These are phyloP conservation scores for Pseudozyma sp. DNA, from an alignment of 1,284 basidiomycete genomes.

Conservation along the genomic window DNA sequence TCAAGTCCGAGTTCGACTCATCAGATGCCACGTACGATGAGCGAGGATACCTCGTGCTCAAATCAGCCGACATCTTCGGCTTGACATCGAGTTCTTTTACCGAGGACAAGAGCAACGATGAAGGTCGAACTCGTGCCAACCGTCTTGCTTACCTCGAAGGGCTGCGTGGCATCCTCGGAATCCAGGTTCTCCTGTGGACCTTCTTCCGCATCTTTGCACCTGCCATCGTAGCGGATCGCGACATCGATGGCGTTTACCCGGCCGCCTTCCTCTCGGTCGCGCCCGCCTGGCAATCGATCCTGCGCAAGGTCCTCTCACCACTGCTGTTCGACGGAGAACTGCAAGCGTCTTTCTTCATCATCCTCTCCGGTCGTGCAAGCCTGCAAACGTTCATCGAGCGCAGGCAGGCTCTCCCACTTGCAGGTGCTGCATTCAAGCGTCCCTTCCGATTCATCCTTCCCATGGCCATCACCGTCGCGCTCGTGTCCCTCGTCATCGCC, in stretches of 20 bases:
- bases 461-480: conserved; percentile 44
- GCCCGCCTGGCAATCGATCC: conserved; percentile 42
- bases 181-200: conserved; percentile 55
- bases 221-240: conserved; percentile 50
- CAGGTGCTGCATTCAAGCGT: conserved; percentile 56
- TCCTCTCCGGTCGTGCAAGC: conserved; percentile 45
- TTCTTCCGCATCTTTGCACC: conserved; percentile 61
- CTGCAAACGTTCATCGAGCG: conserved; percentile 58
- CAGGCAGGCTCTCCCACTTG: conserved; percentile 30
- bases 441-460: conserved; percentile 54
- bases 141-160: conserved; percentile 48
- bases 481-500: conserved; percentile 41
- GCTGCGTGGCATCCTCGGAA: conserved; percentile 45
- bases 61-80: conserved; percentile 26
- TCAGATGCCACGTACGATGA: conserved; percentile 17
- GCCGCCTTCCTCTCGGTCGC: conserved; percentile 25
- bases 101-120: conserved; percentile 30
- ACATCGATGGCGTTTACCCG: conserved; percentile 45
- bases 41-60: conserved; percentile 38
- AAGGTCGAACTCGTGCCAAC: conserved; percentile 22
- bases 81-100: conserved; percentile 29
- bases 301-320: conserved; percentile 53
- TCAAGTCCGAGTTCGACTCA: conserved; percentile 21
- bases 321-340: conserved; percentile 55
- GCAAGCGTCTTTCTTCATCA: conserved; percentile 52